phyloP scores from a whole-genome alignment of 73 alveolate genomes.

The Stentor roeselii region DNA sequence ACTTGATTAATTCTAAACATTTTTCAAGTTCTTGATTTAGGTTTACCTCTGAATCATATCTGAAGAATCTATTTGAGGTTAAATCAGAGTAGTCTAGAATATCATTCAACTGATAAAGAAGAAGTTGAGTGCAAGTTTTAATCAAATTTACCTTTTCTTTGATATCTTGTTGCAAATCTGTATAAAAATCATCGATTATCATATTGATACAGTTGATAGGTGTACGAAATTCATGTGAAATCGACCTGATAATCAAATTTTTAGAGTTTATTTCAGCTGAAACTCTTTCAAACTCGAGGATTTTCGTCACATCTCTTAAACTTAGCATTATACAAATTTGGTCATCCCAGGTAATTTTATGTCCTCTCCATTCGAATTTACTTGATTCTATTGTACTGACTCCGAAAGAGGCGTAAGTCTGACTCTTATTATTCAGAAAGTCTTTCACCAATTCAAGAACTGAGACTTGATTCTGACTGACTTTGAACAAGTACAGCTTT shows the following conservation, averaged over 20 bases:
- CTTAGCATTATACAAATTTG: neutral
- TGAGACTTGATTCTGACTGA: neutral
- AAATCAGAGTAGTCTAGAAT: neutral
- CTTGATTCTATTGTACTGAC: neutral
- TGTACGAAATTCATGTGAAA: constrained; percentile 20
- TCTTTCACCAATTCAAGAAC: neutral
- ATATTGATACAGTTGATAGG: neutral
- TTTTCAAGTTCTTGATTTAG: neutral
- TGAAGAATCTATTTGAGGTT: neutral
- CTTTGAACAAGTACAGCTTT: neutral
- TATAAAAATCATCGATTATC: neutral
- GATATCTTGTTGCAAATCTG: neutral
- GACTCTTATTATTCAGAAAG: too few relatives aligned
- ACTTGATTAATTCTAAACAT: neutral
- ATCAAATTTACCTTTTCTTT: too few relatives aligned
- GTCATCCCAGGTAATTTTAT: neutral
- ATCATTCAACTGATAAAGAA: neutral
- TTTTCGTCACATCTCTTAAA: neutral
- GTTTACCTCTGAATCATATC: neutral
- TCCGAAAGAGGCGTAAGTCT: neutral
- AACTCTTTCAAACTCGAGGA: neutral
- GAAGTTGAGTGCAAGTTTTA: neutral
- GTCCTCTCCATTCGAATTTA: neutral
- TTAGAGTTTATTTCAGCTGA: neutral
- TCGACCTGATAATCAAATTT: neutral